Conservation (phyloP, 768 basidiomycete genomes). For the Russula compacta region DNA sequence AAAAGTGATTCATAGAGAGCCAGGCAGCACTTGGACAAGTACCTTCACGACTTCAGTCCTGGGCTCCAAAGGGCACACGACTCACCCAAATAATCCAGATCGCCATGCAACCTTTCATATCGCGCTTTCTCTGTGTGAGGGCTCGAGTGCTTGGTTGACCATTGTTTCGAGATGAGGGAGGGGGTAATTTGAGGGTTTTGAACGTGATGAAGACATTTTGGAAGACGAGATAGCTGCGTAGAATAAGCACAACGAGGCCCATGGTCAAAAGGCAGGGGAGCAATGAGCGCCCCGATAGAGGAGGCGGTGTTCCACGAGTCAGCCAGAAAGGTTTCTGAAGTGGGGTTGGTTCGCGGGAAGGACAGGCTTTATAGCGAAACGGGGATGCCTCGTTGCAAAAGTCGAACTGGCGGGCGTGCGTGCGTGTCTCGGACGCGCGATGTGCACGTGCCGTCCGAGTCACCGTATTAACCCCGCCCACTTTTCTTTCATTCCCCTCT, state of each 20-base stretch:
- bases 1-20: conserved; percentile 55
- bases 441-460: conserved; percentile 7
- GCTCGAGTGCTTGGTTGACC: conserved; percentile 60
- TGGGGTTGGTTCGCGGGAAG: not conserved
- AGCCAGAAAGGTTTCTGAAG: conserved; percentile 6
- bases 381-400: conserved; percentile 15
- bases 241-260: conserved; percentile 57
- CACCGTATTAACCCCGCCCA: no score
- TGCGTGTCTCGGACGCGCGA: not conserved
- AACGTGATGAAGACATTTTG: conserved; percentile 78
- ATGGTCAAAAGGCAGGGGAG: conserved; percentile 30
- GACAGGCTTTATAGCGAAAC: conserved; percentile 6
- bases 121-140: conserved; percentile 65
- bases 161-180: conserved; percentile 42
- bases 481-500: not conserved
- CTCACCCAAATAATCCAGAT: conserved; percentile 84
- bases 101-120: conserved; percentile 76
- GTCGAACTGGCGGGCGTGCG: not conserved
- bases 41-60: conserved; percentile 15
- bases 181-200: conserved; percentile 68
- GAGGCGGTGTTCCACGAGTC: conserved; percentile 14
- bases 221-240: conserved; percentile 64
- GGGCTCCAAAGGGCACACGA: conserved; percentile 8
- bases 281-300: conserved; percentile 8
- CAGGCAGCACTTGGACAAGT: conserved; percentile 51